phyloP scores from a whole-genome alignment of 352 stramenopile species.

The Globisporangium barbulae region DNA sequence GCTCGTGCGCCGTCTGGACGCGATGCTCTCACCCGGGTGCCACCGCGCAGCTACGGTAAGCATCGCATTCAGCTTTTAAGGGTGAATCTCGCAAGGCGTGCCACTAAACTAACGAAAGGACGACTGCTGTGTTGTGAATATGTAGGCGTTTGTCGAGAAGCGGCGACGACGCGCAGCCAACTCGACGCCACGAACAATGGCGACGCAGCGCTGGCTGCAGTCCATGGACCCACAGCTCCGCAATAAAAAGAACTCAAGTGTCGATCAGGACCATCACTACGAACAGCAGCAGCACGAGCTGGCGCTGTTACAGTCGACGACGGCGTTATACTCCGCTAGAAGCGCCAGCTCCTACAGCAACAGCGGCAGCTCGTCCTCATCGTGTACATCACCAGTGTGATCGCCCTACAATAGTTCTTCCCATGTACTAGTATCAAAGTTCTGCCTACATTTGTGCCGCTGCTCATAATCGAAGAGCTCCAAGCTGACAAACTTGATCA shows the following conservation, averaged over 20 bases:
- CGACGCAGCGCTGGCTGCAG: slow-evolving; percentile 63
- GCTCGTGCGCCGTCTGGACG: slow-evolving; percentile 15
- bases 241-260: not conserved
- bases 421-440: not conserved
- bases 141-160: slow-evolving; percentile 66
- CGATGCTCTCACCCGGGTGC: slow-evolving; percentile 48
- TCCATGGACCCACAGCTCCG: slow-evolving; percentile 27
- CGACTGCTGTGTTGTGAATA: not conserved
- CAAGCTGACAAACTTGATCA: not conserved
- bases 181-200: slow-evolving; percentile 54
- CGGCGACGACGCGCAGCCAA: slow-evolving; percentile 43
- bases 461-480: not conserved
- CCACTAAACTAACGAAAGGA: not conserved
- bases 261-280: not conserved
- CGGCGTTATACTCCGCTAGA: not conserved
- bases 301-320: not conserved
- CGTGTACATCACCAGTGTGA: slow-evolving; percentile 1
- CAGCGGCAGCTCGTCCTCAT: not conserved
- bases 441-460: no score
- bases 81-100: not conserved
- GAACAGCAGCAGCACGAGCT: not conserved
- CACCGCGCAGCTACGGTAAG: slow-evolving; percentile 47
- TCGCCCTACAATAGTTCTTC: not conserved
- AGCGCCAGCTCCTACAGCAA: slow-evolving; percentile 1
- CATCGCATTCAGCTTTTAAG: not conserved